Evolutionary conservation across 495 filamentous ascomycete genomes (phyloP), one percentile per base, ranked within the genome.

Genomic region (Neurospora africana): DNA sequence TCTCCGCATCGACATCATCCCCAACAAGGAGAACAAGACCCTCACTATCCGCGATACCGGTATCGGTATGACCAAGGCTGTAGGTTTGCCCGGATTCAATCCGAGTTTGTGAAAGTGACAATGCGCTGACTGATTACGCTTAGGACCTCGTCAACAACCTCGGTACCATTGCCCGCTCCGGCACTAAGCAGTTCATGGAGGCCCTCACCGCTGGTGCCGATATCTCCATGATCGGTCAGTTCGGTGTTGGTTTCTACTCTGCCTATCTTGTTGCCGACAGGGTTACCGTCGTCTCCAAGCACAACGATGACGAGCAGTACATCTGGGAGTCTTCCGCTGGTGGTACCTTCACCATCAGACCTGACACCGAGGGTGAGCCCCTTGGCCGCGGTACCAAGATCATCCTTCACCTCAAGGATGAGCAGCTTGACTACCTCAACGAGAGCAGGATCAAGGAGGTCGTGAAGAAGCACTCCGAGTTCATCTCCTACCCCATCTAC

Each of bases 171-270:
- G 95, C 95, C 77, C 94, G 95, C 80, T 99, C 95, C 68, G 95
- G 95, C 74, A 99, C 95, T 80, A 99, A 99, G 91, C 96, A 98
- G 86, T 99, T 99, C 86, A 99, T 99, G 95, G 95, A 99, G 87
- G 95, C 95, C 73, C 89, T 99, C 74, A 93, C 93, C 79, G 95
- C 95, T 75, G 95, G 95, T 88, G 95, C 96, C 79, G 95, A 99
- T 86, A 95, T 99, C 77, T 98, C 95, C 86, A 98, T 99, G 95
- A 99, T 99, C 84, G 95, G 95, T 78, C 95, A 99, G 87, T 99
- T 99, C 85, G 95, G 95, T 95, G 95, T 99, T 79, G 95, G 95
- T 92, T 99, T 99, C 93, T 99, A 99, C 90, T 99, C 95, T 70
- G 95, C 95, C 75, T 99, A 99, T 89, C 93, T 99, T 71, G 95